These are phyloP conservation scores for Colletotrichum spinosum DNA, from an alignment of 2,329 filamentous ascomycete genomes.

Conservation along the genomic window DNA sequence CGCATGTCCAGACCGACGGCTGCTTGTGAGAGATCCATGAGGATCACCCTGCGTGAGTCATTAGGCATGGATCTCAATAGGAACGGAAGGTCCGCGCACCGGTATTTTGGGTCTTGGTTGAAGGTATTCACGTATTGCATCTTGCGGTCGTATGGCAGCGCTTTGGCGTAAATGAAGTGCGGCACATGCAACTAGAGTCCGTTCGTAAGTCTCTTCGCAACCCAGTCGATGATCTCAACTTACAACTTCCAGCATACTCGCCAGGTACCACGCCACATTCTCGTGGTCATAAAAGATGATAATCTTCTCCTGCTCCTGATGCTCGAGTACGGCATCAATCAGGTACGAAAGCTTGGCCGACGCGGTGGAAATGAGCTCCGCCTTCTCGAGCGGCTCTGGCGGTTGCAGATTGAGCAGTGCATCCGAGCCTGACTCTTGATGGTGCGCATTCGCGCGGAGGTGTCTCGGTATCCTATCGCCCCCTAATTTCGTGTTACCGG, in stretches of 20 bases:
- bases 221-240: slow-evolving; percentile 40
- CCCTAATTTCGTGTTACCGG: slow-evolving; percentile 58
- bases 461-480: slow-evolving; percentile 48
- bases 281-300: slow-evolving; percentile 93
- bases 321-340: slow-evolving; percentile 75
- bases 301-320: slow-evolving; percentile 83
- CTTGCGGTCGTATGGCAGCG: slow-evolving; percentile 69
- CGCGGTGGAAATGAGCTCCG: slow-evolving; percentile 79
- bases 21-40: slow-evolving; percentile 93
- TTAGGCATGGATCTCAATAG: not conserved
- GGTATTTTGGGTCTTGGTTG: slow-evolving; percentile 74
- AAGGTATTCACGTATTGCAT: slow-evolving; percentile 84
- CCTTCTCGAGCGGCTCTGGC: slow-evolving; percentile 65
- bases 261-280: slow-evolving; percentile 87
- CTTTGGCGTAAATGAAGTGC: slow-evolving; percentile 76
- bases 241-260: slow-evolving; percentile 81
- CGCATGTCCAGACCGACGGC: slow-evolving; percentile 90
- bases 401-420: slow-evolving; percentile 28
- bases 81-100: slow-evolving; percentile 45
- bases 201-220: not conserved
- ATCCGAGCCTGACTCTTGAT: slow-evolving; percentile 30
- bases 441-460: slow-evolving; percentile 45
- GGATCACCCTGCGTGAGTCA: slow-evolving; percentile 68
- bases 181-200: slow-evolving; percentile 62
- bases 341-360: slow-evolving; percentile 92